Conservation (phyloP, 2,329 filamentous ascomycete genomes). For the Parastagonospora nodorum region DNA sequence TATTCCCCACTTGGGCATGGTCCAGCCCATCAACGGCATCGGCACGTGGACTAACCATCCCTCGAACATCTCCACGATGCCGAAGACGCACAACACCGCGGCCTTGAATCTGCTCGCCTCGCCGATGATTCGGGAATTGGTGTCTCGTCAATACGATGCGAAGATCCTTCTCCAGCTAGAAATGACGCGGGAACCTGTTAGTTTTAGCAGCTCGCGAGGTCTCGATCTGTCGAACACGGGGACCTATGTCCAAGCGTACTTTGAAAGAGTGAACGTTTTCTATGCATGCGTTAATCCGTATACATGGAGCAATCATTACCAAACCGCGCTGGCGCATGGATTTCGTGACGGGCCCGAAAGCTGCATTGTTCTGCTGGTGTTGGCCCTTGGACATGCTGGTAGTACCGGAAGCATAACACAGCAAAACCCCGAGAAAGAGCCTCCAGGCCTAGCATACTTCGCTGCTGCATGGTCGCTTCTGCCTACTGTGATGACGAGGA, state of each 20-base stretch:
- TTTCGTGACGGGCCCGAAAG: conserved; percentile 81
- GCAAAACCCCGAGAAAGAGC: conserved; percentile 69
- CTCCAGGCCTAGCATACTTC: conserved; percentile 79
- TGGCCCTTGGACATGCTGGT: conserved; percentile 78
- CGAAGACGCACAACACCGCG: conserved; percentile 81
- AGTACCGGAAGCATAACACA: conserved; percentile 76
- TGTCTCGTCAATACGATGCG: conserved; percentile 77
- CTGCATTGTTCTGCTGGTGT: conserved; percentile 78
- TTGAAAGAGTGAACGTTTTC: conserved; percentile 81
- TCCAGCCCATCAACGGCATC: conserved; percentile 60
- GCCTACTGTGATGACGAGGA: conserved; percentile 78
- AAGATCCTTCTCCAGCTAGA: conserved; percentile 82
- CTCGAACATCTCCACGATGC: conserved; percentile 81
- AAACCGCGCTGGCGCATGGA: conserved; percentile 73
- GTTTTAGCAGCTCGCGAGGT: conserved; percentile 61
- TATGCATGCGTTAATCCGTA: conserved; percentile 85
- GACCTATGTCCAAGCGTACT: conserved; percentile 78
- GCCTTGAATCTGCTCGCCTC: conserved; percentile 79
- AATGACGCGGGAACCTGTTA: conserved; percentile 77
- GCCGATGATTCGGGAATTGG: conserved; percentile 78
- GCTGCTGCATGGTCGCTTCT: conserved; percentile 79
- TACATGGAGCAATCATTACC: conserved; percentile 77
- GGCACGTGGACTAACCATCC: conserved; percentile 70
- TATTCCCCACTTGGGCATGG: conserved; percentile 43
- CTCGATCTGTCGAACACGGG: conserved; percentile 76